Conservation (phyloP, 1,284 basidiomycete species). For the Pyrrhoderma lamaoense region DNA sequence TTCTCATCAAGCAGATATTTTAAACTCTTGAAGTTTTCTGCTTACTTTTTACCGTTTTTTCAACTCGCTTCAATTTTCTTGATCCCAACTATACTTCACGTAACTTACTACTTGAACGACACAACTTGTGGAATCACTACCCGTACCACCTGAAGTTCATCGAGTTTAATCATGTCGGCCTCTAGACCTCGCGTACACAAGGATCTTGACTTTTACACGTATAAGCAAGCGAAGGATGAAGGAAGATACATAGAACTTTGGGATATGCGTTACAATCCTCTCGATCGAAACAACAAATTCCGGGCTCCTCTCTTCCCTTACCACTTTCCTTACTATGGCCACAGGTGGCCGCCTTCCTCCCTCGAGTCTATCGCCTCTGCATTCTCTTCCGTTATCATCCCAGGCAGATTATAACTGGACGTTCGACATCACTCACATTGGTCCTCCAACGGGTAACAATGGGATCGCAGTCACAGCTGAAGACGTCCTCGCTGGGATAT, state of each 20-base stretch:
- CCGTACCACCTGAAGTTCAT: too few species aligned
- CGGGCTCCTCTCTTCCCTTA: conserved; percentile 10
- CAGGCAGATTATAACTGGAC: conserved; percentile 2
- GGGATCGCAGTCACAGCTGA: conserved; percentile 14
- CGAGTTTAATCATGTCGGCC: conserved; percentile 5
- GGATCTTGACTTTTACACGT: conserved; percentile 9
- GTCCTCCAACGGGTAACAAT: conserved; percentile 5
- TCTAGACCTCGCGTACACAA: conserved; percentile 15
- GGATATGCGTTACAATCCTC: conserved; percentile 17
- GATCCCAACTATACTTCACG: too few species aligned
- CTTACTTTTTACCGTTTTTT: too few species aligned
- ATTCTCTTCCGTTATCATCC: conserved; percentile 11
- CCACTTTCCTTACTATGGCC: conserved; percentile 13
- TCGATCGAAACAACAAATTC: conserved; percentile 8
- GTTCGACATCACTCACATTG: conserved; percentile 11
- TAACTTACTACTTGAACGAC: too few species aligned
- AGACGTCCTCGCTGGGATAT: conserved; percentile 10
- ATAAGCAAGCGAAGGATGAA: not conserved
- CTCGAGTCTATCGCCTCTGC: conserved; percentile 10
- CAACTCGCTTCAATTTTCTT: too few species aligned
- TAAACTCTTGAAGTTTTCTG: too few species aligned
- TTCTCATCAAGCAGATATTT: too few species aligned
- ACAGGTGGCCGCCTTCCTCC: conserved; percentile 9
- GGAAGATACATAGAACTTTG: conserved; percentile 1
- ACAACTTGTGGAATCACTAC: too few species aligned